Conservation (phyloP, 495 filamentous ascomycete genomes). For the Chlorociboria aeruginascens region DNA sequence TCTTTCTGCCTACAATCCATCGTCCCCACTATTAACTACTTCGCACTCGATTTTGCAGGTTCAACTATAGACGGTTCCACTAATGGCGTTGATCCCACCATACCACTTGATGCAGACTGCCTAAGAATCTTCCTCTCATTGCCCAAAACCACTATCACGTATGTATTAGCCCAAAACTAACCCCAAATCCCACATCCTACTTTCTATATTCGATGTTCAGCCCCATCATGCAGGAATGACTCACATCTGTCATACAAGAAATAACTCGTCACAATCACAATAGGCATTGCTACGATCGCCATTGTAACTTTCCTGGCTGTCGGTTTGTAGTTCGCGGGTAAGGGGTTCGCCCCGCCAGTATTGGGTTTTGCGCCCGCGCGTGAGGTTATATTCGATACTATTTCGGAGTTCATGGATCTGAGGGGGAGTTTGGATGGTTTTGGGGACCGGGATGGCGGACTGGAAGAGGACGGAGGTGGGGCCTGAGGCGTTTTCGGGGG, state of each 20-base stretch:
- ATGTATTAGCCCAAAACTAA: not conserved
- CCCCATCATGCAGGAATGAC: not conserved
- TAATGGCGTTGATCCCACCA: too few relatives aligned
- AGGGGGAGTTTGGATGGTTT: conserved; percentile 9
- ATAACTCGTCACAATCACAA: conserved; percentile 26
- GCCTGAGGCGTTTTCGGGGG: not conserved
- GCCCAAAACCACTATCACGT: conserved; percentile 2
- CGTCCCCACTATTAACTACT: too few relatives aligned
- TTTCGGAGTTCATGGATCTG: conserved; percentile 14
- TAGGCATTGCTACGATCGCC: conserved; percentile 26
- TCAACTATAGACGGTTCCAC: too few relatives aligned
- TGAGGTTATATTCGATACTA: conserved; percentile 13
- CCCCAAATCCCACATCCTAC: too few relatives aligned
- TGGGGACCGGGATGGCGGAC: not conserved
- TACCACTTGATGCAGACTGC: too few relatives aligned
- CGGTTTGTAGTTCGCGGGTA: conserved; percentile 14
- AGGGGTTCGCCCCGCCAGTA: not conserved
- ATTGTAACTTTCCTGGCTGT: conserved; percentile 21
- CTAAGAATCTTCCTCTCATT: conserved; percentile 1
- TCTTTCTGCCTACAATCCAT: too few relatives aligned
- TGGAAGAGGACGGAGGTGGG: not conserved
- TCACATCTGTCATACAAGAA: conserved; percentile 25
- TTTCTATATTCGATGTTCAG: not conserved
- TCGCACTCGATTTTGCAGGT: too few relatives aligned
- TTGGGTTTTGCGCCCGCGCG: conserved; percentile 18